Conservation (phyloP, 139 green algal genomes). For the Chlamydomonas sp. region DNA sequence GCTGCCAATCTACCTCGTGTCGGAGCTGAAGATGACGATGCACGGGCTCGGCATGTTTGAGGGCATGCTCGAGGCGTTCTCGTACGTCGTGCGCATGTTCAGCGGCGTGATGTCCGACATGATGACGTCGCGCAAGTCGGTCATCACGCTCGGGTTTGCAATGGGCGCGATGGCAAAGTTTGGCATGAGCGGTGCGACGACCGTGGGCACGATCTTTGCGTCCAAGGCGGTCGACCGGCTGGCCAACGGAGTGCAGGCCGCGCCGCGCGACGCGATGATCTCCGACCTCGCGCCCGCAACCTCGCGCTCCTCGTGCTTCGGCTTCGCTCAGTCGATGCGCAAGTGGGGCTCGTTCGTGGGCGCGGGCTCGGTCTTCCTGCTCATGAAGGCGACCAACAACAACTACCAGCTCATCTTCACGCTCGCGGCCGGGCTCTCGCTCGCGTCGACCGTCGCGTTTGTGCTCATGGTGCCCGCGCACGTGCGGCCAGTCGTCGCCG, state of each 20-base stretch:
- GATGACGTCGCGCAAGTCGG: constrained; percentile 45
- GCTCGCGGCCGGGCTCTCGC: constrained; percentile 32
- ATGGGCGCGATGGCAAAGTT: constrained; percentile 51
- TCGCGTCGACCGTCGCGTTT: constrained; percentile 34
- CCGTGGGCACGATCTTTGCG: constrained; percentile 38
- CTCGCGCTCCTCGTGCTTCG: constrained; percentile 47
- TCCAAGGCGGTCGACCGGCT: constrained; percentile 49
- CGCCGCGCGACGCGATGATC: constrained; percentile 52
- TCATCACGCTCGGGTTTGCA: constrained; percentile 50
- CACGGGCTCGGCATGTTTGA: constrained; percentile 55
- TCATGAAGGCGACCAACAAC: constrained; percentile 50
- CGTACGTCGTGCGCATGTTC: constrained; percentile 58
- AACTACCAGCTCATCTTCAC: constrained; percentile 61
- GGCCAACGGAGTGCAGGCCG: constrained; percentile 53
- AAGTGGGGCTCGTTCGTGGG: constrained; percentile 52
- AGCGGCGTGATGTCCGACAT: constrained; percentile 35
- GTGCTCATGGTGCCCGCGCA: constrained; percentile 41
- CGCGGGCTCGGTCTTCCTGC: constrained; percentile 38
- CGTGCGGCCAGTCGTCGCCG: background rate
- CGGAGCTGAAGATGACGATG: constrained; percentile 59
- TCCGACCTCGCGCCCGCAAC: constrained; percentile 37
- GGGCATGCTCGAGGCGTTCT: constrained; percentile 52
- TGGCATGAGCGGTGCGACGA: constrained; percentile 33
- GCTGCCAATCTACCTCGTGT: constrained; percentile 49
- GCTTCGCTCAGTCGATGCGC: constrained; percentile 50